Base-by-base conservation (phyloP, 2,329 filamentous ascomycete genomes). In the Phialocephala subalpina region DNA sequence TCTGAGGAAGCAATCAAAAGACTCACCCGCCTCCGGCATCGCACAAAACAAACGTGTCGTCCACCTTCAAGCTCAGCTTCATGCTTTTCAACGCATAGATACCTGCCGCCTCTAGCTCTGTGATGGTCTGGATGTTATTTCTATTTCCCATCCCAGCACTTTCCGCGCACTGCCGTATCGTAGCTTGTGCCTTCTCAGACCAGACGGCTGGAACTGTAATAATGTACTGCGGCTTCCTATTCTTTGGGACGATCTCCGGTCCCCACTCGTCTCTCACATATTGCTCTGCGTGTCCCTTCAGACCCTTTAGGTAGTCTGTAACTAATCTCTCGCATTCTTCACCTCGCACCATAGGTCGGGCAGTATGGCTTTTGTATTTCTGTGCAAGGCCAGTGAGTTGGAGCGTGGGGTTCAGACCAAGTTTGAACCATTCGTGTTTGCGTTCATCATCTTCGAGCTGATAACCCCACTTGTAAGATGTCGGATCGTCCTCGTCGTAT, bases 41-140 rank as follows among this genome's bases (percentile, higher is more conserved):
- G 56, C 74, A 76, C 27, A 77, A 69, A 20, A 77, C 74, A 58
- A 77, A 76, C 33, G 69, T 74, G 47, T 77, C 74, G 25, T 40
- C 35, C 11, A 56, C 62, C 66, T 75, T 68, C 42, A 67, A 40
- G 33, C 14, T 58, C 59, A 29, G 61, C 9, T 62, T 47, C 22
- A 70, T 61, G 3, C 49, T 63, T 27, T 68, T n/a, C 38, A 69
- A 40, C 7, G 67, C 59, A 55, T 63, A 65, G 1, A 65, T 66
- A 12, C 55, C 67, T 8, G 67, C 67, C 6, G 64, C 67, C 58
- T 69, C 67, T 1, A 58, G 67, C 35, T 68, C 63, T 16, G 62
- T 52, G 14, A 67, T 61, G 22, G 65, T 59, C 45, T 62, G 58
- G n/a, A 67, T 47, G n/a, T n/a, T n/a, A n/a, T n/a, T n/a, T 14